Evolutionary conservation across 306 rosid genomes (phyloP).

Genomic region (Vigna radiata): DNA sequence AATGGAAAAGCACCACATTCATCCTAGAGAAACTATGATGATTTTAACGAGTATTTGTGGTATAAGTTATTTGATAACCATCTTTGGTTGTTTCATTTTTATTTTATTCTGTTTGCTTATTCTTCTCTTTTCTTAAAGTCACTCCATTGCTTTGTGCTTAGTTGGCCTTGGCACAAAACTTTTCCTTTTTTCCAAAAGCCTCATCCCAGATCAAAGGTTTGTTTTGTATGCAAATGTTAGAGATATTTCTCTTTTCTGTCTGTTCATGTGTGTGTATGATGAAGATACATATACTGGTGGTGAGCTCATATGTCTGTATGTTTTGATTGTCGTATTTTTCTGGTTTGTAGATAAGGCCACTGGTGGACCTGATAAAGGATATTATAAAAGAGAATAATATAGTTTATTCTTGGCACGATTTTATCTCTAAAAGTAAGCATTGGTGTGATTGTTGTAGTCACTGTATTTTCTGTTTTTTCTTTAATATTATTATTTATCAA

Average conservation of each 20-base stretch:
- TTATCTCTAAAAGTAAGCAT: constrained; percentile 74
- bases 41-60: constrained; percentile 95
- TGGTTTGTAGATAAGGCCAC: constrained; percentile 77
- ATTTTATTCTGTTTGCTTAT: constrained; percentile 38
- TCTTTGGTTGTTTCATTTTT: neutral
- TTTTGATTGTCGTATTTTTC: constrained; percentile 13
- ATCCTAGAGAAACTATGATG: constrained; percentile 98
- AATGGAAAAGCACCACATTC: constrained; percentile 95
- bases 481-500: constrained; percentile 29
- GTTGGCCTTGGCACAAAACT: constrained; percentile 86
- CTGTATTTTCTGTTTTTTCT: constrained; percentile 26
- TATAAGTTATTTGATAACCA: constrained; percentile 44
- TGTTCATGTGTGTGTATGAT: neutral
- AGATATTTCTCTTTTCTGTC: too few relatives aligned
- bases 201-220: constrained; percentile 70
- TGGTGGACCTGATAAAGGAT: constrained; percentile 69
- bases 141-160: constrained; percentile 80
- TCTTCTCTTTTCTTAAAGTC: constrained; percentile 62
- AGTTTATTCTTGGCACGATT: constrained; percentile 82
- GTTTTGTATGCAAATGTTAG: constrained; percentile 32
- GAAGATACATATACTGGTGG: neutral
- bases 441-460: constrained; percentile 8
- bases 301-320: neutral
- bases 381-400: constrained; percentile 50
- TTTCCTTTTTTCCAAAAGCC: constrained; percentile 83